Base-by-base conservation (phyloP, 2,329 filamentous ascomycete species). In the Colletotrichum trifolii region DNA sequence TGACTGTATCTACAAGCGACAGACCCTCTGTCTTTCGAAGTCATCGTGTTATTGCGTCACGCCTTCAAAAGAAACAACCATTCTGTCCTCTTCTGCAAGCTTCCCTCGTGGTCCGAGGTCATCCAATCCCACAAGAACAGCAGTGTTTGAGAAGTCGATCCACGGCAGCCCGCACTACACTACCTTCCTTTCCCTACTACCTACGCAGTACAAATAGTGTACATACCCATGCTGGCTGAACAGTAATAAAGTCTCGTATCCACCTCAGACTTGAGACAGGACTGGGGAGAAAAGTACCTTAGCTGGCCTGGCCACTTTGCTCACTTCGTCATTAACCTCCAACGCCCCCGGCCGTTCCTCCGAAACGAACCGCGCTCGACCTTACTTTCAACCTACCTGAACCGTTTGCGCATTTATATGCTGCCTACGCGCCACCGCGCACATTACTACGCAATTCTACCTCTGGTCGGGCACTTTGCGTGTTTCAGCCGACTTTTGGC, bases 401-500 rank as follows among this genome's bases (percentile, higher is more conserved):
- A 38, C 13, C 40, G 50, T 38, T 47, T 38, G 36, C 58, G 36
- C 36, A 52, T 52, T 49, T 43, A 42, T 34, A 62, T 39, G 36
- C 36, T 54, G 15, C 48, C 15, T 2, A 47, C 59, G 55, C 45
- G 55, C 45, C 55, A 42, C 55, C 43, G 55, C 50, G 36, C 49
- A 61, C 25, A 33, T 45, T 49, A 38, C 33, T 12, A 54, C 49
- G 43, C 49, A 55, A 49, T 39, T 34, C 25, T 56, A 48, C 38
- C 54, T 60, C 33, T 52, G 45, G 48, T 49, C 50, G 35, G 64
- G 59, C 60, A 60, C 60, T 54, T 8, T 38, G 38, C 15, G 48
- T 39, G 64, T 66, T 66, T 66, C 64, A 66, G 54, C 54, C 54
- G 42, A 46, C 50, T 35, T 64, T 64, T 46, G 43, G 60, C 64